A percentile compares a stretch with the other conserved stretches of the same genome.
phyloP scores from a whole-genome alignment of 352 stramenopile species.

The Phytophthora vignae region DNA sequence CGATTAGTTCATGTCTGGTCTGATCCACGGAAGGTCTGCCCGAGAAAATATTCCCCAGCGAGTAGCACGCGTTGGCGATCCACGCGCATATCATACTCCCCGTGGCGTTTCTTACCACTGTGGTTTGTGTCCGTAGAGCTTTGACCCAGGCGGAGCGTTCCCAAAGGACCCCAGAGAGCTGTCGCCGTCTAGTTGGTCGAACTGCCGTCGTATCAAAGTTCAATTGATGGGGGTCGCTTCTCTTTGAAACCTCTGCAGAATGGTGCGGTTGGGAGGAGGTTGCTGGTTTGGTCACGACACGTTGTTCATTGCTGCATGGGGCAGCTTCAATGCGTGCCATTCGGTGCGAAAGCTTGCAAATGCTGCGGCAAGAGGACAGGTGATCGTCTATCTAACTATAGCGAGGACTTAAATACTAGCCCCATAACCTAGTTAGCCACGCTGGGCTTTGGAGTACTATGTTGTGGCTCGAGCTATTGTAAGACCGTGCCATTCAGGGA shows the following conservation, averaged over 20 bases:
- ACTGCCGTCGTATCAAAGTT: background rate
- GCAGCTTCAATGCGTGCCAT: background rate
- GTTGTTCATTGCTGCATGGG: background rate
- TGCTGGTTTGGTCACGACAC: background rate
- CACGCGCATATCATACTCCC: slow-evolving; percentile 20
- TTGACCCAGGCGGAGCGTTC: background rate
- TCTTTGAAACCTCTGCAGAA: background rate
- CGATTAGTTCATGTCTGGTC: slow-evolving; percentile 6
- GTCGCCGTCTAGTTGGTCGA: background rate
- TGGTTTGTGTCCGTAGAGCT: background rate
- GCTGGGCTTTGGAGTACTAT: too few relatives aligned
- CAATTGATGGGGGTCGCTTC: background rate
- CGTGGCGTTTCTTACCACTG: slow-evolving; percentile 6
- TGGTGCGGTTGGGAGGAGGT: background rate
- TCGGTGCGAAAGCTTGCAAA: background rate
- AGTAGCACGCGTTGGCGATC: slow-evolving; percentile 17
- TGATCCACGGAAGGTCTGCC: slow-evolving; percentile 17
- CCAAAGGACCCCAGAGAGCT: background rate
- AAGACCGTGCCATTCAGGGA: too few relatives aligned
- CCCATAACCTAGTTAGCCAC: too few relatives aligned
- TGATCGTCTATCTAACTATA: background rate
- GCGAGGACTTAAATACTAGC: background rate
- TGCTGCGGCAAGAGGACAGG: background rate
- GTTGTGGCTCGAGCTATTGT: too few relatives aligned
- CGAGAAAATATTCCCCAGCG: slow-evolving; percentile 10